A percentile compares a stretch with the other conserved stretches of the same genome.
Conservation (phyloP, 768 basidiomycete species). For the Glaciozyma martinii region DNA sequence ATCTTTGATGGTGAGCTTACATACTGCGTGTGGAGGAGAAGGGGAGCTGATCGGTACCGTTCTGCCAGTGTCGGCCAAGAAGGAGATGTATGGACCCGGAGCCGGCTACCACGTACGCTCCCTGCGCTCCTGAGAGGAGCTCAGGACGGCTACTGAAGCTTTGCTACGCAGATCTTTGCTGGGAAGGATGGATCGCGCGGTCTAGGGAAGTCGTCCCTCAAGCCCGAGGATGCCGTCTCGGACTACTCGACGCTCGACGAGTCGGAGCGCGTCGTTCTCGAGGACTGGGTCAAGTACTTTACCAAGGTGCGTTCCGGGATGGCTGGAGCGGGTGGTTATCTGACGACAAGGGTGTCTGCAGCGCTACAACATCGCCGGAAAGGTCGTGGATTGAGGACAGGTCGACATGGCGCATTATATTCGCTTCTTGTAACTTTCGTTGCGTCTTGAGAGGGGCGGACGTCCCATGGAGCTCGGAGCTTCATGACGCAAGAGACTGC, state of each 20-base stretch:
- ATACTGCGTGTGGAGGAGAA: background rate
- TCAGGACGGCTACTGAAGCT: background rate
- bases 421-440: too few species aligned
- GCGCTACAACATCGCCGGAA: conserved; percentile 80
- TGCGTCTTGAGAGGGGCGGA: too few species aligned
- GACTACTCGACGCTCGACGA: conserved; percentile 71
- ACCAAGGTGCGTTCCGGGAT: conserved; percentile 48
- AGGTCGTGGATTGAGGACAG: conserved; percentile 42
- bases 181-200: conserved; percentile 86
- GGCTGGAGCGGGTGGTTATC: background rate
- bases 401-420: too few species aligned
- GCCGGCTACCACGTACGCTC: conserved; percentile 38
- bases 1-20: conserved; percentile 21
- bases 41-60: background rate
- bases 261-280: conserved; percentile 64
- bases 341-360: conserved; percentile 48
- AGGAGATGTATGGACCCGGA: conserved; percentile 80
- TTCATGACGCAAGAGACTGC: too few species aligned
- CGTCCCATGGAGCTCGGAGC: too few species aligned
- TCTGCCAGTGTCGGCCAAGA: conserved; percentile 57
- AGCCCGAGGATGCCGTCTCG: conserved; percentile 71
- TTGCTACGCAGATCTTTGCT: conserved; percentile 57
- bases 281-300: conserved; percentile 87
- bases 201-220: conserved; percentile 80
- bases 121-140: background rate